phyloP scores from a whole-genome alignment of 148 eudicot genomes.

The Vaccinium darrowii region DNA sequence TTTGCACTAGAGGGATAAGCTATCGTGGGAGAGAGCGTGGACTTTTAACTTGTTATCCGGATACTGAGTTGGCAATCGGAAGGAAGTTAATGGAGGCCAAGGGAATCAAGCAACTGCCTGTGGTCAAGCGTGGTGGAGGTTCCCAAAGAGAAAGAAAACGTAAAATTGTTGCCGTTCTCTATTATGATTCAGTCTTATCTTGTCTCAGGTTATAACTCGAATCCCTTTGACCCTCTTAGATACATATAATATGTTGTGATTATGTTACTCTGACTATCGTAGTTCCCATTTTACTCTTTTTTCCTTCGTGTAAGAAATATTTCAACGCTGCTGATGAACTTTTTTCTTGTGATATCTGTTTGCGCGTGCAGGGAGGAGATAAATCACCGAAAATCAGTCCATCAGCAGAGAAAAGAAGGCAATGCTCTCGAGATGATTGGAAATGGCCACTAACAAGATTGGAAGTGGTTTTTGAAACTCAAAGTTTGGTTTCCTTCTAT shows the following conservation, averaged over 20 bases:
- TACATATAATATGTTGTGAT: not conserved
- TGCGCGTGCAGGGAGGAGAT: conserved; percentile 42
- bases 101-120: conserved; percentile 89
- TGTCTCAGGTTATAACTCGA: conserved; percentile 54
- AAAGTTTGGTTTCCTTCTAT: not conserved
- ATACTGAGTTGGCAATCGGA: conserved; percentile 75
- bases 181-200: conserved; percentile 56
- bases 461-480: conserved; percentile 6
- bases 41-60: conserved; percentile 87
- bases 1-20: conserved; percentile 74
- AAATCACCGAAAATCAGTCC: conserved; percentile 24
- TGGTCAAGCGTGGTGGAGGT: conserved; percentile 68
- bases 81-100: conserved; percentile 96
- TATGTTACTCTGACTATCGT: not conserved
- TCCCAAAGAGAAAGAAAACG: conserved; percentile 62
- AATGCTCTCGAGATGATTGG: conserved; percentile 22
- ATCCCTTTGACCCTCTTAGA: not conserved
- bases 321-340: conserved; percentile 2
- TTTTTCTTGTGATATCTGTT: not conserved
- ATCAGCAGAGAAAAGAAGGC: conserved; percentile 31
- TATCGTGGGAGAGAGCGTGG: conserved; percentile 76
- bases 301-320: not conserved
- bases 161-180: conserved; percentile 64
- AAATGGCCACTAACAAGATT: conserved; percentile 22
- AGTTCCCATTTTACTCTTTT: not conserved